Conservation (phyloP, 768 basidiomycete genomes). For the Termitomyces sp. region DNA sequence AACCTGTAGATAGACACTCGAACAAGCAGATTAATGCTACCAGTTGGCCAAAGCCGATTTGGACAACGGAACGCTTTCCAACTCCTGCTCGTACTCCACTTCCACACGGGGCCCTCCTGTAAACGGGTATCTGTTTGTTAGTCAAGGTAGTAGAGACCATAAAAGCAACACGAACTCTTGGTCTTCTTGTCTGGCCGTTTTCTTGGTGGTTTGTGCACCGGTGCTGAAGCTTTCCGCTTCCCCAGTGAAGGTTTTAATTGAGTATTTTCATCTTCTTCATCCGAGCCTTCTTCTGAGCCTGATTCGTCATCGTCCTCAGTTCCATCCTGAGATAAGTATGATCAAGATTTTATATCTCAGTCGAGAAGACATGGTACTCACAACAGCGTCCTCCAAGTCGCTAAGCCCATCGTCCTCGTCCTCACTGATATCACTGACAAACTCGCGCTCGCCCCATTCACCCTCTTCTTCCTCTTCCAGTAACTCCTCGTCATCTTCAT, state of each 20-base stretch:
- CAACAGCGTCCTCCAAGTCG: conserved; percentile 66
- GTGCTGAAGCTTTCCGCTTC: conserved; percentile 58
- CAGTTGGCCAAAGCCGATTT: conserved; percentile 48
- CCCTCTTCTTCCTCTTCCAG: conserved; percentile 43
- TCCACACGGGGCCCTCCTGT: conserved; percentile 79
- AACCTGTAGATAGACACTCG: neutral
- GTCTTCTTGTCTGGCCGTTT: conserved; percentile 57
- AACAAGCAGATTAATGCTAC: conserved; percentile 25
- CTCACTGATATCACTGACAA: conserved; percentile 70
- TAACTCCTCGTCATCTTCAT: conserved; percentile 59
- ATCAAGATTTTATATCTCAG: neutral
- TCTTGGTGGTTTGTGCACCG: conserved; percentile 35
- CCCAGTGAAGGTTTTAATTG: conserved; percentile 43
- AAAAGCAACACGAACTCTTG: conserved; percentile 41
- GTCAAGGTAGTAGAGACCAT: neutral
- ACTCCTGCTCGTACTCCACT: conserved; percentile 95
- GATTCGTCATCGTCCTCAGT: conserved; percentile 15
- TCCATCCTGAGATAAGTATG: conserved; percentile 24
- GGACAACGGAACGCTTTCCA: conserved; percentile 58
- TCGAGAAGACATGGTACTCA: conserved; percentile 26
- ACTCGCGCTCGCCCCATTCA: conserved; percentile 60
- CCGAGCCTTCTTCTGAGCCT: conserved; percentile 38
- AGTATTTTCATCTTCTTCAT: conserved; percentile 29
- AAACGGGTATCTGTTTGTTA: conserved; percentile 1
- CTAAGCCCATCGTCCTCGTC: conserved; percentile 60